phyloP scores from a whole-genome alignment of 345 rosid genomes.

The Carallia pectinifolia region DNA sequence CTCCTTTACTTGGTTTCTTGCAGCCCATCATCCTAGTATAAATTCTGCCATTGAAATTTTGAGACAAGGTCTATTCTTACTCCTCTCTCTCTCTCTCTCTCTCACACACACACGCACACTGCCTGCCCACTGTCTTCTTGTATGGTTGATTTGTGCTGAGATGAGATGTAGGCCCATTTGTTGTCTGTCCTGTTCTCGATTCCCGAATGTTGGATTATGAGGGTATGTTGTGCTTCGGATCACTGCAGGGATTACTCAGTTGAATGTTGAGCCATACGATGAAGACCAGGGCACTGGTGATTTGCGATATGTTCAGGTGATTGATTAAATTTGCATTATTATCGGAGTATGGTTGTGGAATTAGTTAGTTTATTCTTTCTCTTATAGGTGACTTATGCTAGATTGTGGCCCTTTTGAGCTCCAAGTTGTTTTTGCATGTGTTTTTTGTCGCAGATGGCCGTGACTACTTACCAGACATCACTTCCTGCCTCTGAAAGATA shows the following conservation, averaged over 20 bases:
- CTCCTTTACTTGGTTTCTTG: constrained; percentile 7
- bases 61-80: constrained; percentile 53
- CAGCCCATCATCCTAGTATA: constrained; percentile 93
- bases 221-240: not conserved
- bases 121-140: not conserved
- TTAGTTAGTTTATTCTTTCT: not conserved
- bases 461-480: constrained; percentile 76
- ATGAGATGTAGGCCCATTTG: no score
- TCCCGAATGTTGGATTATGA: constrained; percentile 2
- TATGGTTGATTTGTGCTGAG: not conserved
- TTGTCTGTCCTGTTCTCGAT: constrained; percentile 1
- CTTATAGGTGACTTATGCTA: not conserved
- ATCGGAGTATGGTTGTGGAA: not conserved
- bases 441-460: constrained; percentile 70
- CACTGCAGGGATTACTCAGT: constrained; percentile 57
- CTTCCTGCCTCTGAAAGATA: constrained; percentile 80
- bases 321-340: constrained; percentile 7
- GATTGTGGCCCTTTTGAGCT: not conserved
- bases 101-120: no score
- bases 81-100: not conserved
- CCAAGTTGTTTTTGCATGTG: constrained; percentile 21
- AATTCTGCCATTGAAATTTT: constrained; percentile 78
- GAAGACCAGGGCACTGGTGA: constrained; percentile 87
- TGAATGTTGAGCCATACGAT: constrained; percentile 67
- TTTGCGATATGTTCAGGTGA: constrained; percentile 89